Evolutionary conservation across 805 yeast species (phyloP), one percentile per base, ranked within the genome.

Genomic region (Metschnikowia rubicola): DNA sequence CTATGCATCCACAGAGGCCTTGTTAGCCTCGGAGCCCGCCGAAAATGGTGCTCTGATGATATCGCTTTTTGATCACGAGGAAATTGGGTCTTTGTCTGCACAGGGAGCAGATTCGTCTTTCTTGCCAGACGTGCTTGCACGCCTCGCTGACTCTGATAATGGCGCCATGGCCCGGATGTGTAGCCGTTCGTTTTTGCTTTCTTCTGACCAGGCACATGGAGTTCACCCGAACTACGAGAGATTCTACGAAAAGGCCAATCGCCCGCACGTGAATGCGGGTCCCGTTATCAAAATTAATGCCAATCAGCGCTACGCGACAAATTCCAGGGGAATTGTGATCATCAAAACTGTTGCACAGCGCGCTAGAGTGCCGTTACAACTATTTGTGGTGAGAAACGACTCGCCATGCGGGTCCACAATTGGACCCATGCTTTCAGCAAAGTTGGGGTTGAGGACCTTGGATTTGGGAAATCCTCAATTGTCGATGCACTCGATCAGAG

Each of bases 191-290:
- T 91, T 94, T 66, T 77, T 92, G 56, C 66, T 94, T 38, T 91
- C 97, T 0, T 88, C 96, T 0, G 99, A 92, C 65, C 94, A 90
- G 82, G 96, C 98, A 1, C 99, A 92, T 63, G 98, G 96, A 30
- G 86, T 92, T 34, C 97, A 92, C 65, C 99, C 99, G 48, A 92
- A 92, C 66, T 92, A 92, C 65, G 69, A 79, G 4, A 78, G 76
- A 44, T 79, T 79, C 57, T 86, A 94, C 67, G 98, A 94, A 63
- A 63, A 79, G 19, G 71, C 78, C 51, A 96, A 92, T 65, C 79
- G 80, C 54, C 98, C 99, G 1, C 75, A 75, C 43, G 70, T 92
- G 51, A 95, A 96, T 60, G 74, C 74, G 32, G 99, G 99, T 7
- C 97, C 98, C 0, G 97, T 90, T 3, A 81, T 92, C 61, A 92